A percentile compares a stretch with the other conserved stretches of the same genome.
Conservation (phyloP, 2,329 filamentous ascomycete genomes). For the Apiospora koreana region DNA sequence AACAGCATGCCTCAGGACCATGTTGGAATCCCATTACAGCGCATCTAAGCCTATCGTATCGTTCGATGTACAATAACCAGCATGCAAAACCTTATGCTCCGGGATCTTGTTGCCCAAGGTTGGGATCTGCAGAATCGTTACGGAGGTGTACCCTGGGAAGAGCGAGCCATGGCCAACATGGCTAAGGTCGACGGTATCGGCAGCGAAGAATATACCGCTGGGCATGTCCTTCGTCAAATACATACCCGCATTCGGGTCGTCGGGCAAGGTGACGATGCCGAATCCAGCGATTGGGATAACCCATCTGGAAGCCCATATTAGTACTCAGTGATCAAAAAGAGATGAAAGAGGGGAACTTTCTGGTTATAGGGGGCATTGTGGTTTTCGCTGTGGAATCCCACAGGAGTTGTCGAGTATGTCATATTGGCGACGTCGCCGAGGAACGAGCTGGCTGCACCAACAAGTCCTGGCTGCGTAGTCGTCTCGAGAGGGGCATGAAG, state of each 20-base stretch:
- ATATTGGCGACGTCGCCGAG: constrained; percentile 36
- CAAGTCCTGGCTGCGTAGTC: constrained; percentile 32
- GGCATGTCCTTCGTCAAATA: constrained; percentile 27
- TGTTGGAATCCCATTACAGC: not conserved
- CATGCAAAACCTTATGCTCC: constrained; percentile 17
- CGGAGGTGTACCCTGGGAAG: constrained; percentile 40
- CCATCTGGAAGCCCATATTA: not conserved
- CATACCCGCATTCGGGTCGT: not conserved
- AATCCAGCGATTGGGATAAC: not conserved
- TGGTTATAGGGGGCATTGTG: constrained; percentile 44
- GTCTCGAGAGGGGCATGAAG: constrained; percentile 35
- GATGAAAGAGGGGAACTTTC: constrained; percentile 22
- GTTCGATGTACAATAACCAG: constrained; percentile 15
- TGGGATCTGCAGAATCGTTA: constrained; percentile 39
- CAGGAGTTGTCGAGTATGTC: constrained; percentile 37
- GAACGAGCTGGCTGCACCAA: constrained; percentile 29
- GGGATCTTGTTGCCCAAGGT: constrained; percentile 21
- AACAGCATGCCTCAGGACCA: no score
- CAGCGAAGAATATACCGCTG: constrained; percentile 41
- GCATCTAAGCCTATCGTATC: not conserved
- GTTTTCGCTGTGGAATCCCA: constrained; percentile 37
- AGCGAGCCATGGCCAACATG: constrained; percentile 38
- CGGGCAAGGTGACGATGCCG: not conserved
- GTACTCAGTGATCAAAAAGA: not conserved
- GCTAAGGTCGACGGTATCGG: constrained; percentile 42